phyloP scores from a whole-genome alignment of 257 asterid species.

The Datura wrightii region DNA sequence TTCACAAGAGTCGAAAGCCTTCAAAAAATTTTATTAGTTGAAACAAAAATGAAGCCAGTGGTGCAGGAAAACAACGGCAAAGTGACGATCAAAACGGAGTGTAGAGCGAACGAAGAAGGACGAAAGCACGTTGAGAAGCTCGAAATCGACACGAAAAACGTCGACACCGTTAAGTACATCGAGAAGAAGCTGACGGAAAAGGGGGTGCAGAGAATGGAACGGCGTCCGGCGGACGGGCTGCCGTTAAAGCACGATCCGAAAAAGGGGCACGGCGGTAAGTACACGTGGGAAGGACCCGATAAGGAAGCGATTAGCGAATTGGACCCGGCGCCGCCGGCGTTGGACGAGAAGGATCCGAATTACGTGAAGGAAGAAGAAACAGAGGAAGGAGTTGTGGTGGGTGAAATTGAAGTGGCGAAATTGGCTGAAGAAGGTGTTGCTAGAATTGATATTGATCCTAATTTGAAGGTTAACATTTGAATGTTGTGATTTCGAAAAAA shows the following conservation, averaged over 20 bases:
- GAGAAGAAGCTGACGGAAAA: conserved; percentile 56
- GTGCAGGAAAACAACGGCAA: conserved; percentile 45
- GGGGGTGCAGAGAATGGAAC: conserved; percentile 66
- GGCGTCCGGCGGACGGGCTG: conserved; percentile 79
- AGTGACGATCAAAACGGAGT: conserved; percentile 47
- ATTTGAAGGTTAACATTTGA: conserved; percentile 38
- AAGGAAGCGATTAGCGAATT: conserved; percentile 47
- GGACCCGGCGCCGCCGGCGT: conserved; percentile 49
- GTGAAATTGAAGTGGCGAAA: conserved; percentile 63
- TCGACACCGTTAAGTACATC: conserved; percentile 50
- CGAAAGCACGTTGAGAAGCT: conserved; percentile 54
- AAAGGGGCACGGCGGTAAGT: conserved; percentile 82
- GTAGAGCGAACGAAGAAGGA: conserved; percentile 55
- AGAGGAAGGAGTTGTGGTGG: conserved; percentile 42
- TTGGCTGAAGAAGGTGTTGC: conserved; percentile 61
- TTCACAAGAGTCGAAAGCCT: neutral
- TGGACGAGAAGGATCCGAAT: conserved; percentile 67
- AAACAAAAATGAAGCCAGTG: conserved; percentile 57
- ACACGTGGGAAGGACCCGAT: conserved; percentile 81
- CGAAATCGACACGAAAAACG: conserved; percentile 50
- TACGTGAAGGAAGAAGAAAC: conserved; percentile 45
- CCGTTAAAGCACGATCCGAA: conserved; percentile 74
- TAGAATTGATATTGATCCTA: conserved; percentile 57
- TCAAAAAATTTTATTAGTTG: too few species aligned
- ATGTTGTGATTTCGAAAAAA: neutral